Percentiles rank a stretch among this genome's conserved stretches.
Evolutionary conservation across 345 rosid species (phyloP).

Genomic region (Kandelia obovata): DNA sequence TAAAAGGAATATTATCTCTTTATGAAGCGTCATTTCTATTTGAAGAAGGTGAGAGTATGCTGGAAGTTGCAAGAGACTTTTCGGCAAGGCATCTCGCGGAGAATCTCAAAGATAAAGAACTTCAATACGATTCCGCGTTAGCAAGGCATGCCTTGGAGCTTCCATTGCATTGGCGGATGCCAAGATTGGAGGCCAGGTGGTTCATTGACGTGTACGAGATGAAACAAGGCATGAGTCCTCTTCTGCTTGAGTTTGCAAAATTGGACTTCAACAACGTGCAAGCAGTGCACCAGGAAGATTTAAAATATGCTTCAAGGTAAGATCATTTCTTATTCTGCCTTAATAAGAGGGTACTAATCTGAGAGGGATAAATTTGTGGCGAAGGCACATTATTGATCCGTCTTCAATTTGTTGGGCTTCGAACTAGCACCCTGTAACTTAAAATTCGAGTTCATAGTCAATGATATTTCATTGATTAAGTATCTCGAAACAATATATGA

Average conservation of each 20-base stretch:
- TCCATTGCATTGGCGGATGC: slow-evolving; percentile 43
- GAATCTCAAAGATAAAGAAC: background rate
- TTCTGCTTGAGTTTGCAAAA: slow-evolving; percentile 40
- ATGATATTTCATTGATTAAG: no score
- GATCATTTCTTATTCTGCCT: background rate
- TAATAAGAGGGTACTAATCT: no score
- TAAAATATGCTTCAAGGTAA: slow-evolving; percentile 34
- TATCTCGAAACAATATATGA: no score
- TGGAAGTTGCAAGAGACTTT: slow-evolving; percentile 15
- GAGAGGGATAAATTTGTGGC: no score
- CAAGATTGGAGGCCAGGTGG: slow-evolving; percentile 48
- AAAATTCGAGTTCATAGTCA: no score
- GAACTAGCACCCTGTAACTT: no score
- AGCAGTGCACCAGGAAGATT: slow-evolving; percentile 39
- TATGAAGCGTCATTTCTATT: slow-evolving; percentile 20
- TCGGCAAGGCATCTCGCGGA: slow-evolving; percentile 4
- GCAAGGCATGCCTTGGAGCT: slow-evolving; percentile 33
- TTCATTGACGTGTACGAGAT: slow-evolving; percentile 34
- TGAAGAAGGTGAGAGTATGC: slow-evolving; percentile 16
- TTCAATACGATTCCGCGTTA: slow-evolving; percentile 11
- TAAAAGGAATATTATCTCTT: slow-evolving; percentile 12
- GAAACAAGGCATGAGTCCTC: slow-evolving; percentile 16
- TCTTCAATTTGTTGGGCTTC: no score
- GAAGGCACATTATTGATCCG: background rate
- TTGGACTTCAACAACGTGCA: slow-evolving; percentile 46